Conservation (phyloP, 176 grass and related monocot genomes). For the Cenchrus purpureus region DNA sequence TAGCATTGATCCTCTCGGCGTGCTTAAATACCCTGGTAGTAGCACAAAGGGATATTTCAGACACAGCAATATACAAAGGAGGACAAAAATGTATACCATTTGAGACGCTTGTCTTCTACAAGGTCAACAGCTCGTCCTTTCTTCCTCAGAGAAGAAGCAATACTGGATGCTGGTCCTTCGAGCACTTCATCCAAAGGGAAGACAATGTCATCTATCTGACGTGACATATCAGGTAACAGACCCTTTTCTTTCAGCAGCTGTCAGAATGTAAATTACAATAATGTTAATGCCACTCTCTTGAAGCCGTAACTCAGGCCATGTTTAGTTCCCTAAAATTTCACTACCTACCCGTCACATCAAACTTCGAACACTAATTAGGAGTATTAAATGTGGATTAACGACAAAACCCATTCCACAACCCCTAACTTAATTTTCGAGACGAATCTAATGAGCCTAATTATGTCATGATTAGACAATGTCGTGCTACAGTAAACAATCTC, state of each 20-base stretch:
- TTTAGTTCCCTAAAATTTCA: too few species aligned
- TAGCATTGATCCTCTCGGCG: constrained; percentile 81
- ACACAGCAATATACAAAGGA: background rate
- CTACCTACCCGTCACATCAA: too few species aligned
- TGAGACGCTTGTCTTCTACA: constrained; percentile 81
- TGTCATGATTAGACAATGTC: too few species aligned
- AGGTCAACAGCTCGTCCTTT: constrained; percentile 76
- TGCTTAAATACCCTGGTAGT: constrained; percentile 90
- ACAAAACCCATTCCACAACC: too few species aligned
- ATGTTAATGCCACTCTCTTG: background rate
- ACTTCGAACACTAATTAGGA: too few species aligned
- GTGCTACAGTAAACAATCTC: too few species aligned
- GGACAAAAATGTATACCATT: constrained; percentile 59
- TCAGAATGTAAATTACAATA: constrained; percentile 27
- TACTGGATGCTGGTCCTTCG: constrained; percentile 62
- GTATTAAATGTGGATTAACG: too few species aligned
- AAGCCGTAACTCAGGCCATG: background rate
- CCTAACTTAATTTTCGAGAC: too few species aligned
- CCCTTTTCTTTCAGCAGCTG: constrained; percentile 88
- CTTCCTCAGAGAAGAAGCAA: constrained; percentile 65
- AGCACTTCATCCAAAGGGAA: constrained; percentile 81
- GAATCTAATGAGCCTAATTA: too few species aligned
- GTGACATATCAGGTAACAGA: constrained; percentile 63
- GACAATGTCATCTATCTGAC: constrained; percentile 78
- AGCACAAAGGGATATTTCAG: constrained; percentile 13